phyloP scores from a whole-genome alignment of 192 early-diverging fungal species.

The Backusella circina region DNA sequence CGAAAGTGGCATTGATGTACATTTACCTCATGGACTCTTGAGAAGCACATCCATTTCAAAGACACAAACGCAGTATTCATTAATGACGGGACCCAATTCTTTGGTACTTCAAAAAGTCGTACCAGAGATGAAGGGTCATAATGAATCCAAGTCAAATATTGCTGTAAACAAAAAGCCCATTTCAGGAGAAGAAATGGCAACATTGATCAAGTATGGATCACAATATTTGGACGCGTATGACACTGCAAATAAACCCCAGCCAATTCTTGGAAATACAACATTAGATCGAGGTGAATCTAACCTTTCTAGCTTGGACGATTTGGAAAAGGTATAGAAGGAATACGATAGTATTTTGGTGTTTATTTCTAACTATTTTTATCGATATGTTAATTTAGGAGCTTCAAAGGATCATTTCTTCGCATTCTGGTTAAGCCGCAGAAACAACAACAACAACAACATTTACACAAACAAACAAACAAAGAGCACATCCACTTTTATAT shows the following conservation, averaged over 20 bases:
- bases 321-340: conserved; percentile 7
- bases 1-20: neutral
- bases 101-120: conserved; percentile 3
- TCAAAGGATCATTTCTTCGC: conserved; percentile 1
- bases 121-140: neutral
- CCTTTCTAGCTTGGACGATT: conserved; percentile 12
- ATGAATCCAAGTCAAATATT: neutral
- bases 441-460: neutral
- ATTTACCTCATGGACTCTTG: conserved; percentile 6
- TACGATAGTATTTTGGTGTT: neutral
- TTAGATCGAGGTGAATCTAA: neutral
- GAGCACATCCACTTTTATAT: neutral
- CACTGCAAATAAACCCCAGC: neutral
- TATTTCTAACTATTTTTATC: neutral
- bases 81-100: conserved; percentile 2
- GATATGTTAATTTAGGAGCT: neutral
- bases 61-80: conserved; percentile 2
- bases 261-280: neutral
- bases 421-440: neutral
- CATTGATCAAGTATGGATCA: conserved; percentile 7
- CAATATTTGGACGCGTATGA: conserved; percentile 8
- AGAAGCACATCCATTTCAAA: conserved; percentile 7
- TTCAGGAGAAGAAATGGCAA: conserved; percentile 6
- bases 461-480: neutral
- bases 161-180: neutral